These are phyloP conservation scores for Melocanna baccifera DNA, from an alignment of 176 grass and related monocot genomes.

Conservation along the genomic window DNA sequence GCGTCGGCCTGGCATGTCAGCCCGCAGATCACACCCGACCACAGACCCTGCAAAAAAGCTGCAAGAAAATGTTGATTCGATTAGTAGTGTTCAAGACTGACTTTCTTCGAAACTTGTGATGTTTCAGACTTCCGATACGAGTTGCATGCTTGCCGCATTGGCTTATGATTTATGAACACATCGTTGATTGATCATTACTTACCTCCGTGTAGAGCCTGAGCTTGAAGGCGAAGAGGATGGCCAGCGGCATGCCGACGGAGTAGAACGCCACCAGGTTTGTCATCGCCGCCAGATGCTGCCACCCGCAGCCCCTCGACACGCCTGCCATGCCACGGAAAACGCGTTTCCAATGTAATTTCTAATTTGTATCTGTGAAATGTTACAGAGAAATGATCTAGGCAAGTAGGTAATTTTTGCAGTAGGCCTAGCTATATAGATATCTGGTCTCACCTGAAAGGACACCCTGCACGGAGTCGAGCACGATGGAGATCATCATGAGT, in stretches of 20 bases:
- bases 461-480: constrained; percentile 82
- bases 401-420: background rate
- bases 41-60: constrained; percentile 48
- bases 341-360: background rate
- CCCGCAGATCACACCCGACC: constrained; percentile 76
- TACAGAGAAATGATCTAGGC: background rate
- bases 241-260: constrained; percentile 70
- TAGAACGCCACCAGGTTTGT: constrained; percentile 96
- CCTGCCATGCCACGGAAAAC: constrained; percentile 28
- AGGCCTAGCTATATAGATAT: background rate
- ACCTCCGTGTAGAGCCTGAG: constrained; percentile 52
- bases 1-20: constrained; percentile 47
- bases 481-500: constrained; percentile 55
- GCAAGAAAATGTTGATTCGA: background rate
- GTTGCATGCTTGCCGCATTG: background rate
- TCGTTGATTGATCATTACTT: background rate
- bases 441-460: constrained; percentile 53
- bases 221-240: constrained; percentile 72
- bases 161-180: background rate
- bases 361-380: background rate
- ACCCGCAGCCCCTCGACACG: constrained; percentile 82
- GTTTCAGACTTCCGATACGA: background rate
- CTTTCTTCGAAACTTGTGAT: background rate
- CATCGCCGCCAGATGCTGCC: constrained; percentile 79
- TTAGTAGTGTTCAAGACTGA: background rate